Evolutionary conservation across 2,329 filamentous ascomycete species (phyloP).

Genomic region (Pyricularia sp.): DNA sequence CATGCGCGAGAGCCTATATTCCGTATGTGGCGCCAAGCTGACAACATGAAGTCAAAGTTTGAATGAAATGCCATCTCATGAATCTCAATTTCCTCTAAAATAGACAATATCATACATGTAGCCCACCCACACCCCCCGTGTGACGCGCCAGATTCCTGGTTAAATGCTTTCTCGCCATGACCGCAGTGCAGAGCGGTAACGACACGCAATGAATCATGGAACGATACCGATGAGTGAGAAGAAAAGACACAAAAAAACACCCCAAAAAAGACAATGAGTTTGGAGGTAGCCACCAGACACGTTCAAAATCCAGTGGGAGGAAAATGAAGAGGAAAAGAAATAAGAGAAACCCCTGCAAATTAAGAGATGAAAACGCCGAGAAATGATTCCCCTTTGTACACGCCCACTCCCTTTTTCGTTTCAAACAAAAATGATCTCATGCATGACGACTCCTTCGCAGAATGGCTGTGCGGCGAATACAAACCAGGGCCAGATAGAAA

Average conservation of each 20-base stretch:
- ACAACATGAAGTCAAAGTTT: neutral
- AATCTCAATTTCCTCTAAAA: neutral
- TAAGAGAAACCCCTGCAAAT: neutral
- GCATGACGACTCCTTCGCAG: neutral
- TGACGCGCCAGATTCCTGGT: neutral
- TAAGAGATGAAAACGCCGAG: neutral
- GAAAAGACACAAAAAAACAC: conserved; percentile 3
- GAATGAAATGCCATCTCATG: neutral
- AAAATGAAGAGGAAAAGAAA: neutral
- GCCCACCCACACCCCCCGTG: neutral
- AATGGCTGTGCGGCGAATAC: neutral
- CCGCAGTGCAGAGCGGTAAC: neutral
- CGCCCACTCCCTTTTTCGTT: neutral
- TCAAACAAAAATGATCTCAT: neutral
- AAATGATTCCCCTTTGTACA: neutral
- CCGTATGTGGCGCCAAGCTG: neutral
- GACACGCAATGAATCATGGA: neutral
- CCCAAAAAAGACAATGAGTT: neutral
- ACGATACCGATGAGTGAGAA: neutral
- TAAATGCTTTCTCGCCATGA: neutral
- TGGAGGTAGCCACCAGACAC: neutral
- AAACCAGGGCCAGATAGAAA: neutral
- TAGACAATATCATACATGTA: neutral
- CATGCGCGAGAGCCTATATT: neutral
- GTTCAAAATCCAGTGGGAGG: neutral